Evolutionary conservation across 495 filamentous ascomycete genomes (phyloP).

Genomic region (Daldinia childiae): DNA sequence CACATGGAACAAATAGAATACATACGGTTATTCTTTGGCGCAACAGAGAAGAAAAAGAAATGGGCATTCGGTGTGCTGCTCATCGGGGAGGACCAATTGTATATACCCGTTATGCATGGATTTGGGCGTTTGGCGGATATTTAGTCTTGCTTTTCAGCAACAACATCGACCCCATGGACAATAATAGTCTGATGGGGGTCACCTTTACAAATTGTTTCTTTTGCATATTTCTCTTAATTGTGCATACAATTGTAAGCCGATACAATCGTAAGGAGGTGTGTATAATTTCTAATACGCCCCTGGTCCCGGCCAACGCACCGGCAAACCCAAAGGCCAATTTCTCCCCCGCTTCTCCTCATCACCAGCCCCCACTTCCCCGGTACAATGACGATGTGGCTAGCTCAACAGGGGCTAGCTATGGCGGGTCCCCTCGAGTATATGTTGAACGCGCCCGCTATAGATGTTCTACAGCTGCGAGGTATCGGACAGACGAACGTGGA

Average conservation of each 20-base stretch:
- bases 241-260: not conserved
- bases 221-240: not conserved
- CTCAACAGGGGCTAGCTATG: not conserved
- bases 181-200: not conserved
- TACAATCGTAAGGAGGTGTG: not conserved
- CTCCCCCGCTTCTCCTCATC: constrained; percentile 36
- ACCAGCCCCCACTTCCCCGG: constrained; percentile 10
- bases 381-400: not conserved
- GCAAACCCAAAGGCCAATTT: not conserved
- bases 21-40: constrained; percentile 19
- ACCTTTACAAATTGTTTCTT: not conserved
- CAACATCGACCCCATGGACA: not conserved
- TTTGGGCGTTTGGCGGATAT: constrained; percentile 35
- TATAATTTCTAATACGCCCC: not conserved
- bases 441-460: not conserved
- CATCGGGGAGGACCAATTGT: constrained; percentile 23
- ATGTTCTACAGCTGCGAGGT: not conserved
- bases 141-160: constrained; percentile 11
- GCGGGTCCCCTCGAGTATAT: not conserved
- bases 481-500: not conserved
- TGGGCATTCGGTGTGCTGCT: constrained; percentile 8
- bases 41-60: constrained; percentile 19
- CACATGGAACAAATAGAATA: constrained; percentile 25
- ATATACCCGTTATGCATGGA: constrained; percentile 39
- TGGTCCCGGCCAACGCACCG: not conserved